Evolutionary conservation across 2,329 filamentous ascomycete species (phyloP).

Genomic region (Cadophora sp.): DNA sequence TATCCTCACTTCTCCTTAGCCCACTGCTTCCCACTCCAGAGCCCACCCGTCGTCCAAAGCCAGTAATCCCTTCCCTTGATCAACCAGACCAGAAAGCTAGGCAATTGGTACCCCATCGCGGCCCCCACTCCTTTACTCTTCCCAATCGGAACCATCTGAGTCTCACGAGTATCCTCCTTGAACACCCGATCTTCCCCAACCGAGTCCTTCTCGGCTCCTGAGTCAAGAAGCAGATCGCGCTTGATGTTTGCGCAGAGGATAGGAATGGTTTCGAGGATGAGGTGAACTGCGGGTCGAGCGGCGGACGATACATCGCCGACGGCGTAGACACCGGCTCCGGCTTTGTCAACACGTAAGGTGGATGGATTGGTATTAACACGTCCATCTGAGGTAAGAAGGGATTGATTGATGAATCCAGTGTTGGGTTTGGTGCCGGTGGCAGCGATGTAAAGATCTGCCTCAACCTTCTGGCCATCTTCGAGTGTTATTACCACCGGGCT

Average conservation of each 20-base stretch:
- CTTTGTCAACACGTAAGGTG: conserved; percentile 48
- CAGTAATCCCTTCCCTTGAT: conserved; percentile 60
- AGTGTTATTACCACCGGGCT: conserved; percentile 48
- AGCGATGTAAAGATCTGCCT: conserved; percentile 56
- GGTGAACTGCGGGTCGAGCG: conserved; percentile 51
- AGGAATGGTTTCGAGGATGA: conserved; percentile 50
- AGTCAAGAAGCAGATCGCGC: conserved; percentile 52
- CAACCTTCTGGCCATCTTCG: conserved; percentile 47
- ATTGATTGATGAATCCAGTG: conserved; percentile 46
- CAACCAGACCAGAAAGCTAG: conserved; percentile 54
- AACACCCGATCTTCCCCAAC: conserved; percentile 46
- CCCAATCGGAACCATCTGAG: conserved; percentile 56
- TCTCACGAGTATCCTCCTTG: conserved; percentile 52
- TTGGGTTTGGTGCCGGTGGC: conserved; percentile 52
- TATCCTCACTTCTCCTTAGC: conserved; percentile 48
- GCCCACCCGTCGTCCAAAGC: conserved; percentile 53
- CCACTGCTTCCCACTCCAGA: conserved; percentile 61
- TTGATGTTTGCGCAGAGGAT: conserved; percentile 55
- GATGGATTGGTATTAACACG: conserved; percentile 48
- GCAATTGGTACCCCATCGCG: conserved; percentile 50
- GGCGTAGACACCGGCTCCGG: conserved; percentile 51
- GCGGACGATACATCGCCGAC: conserved; percentile 53
- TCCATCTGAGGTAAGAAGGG: conserved; percentile 45
- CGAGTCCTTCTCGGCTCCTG: conserved; percentile 34
- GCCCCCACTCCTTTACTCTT: conserved; percentile 53